Evolutionary conservation across 371 early-diverging fungal genomes (phyloP).

Genomic region (Circinella minor): DNA sequence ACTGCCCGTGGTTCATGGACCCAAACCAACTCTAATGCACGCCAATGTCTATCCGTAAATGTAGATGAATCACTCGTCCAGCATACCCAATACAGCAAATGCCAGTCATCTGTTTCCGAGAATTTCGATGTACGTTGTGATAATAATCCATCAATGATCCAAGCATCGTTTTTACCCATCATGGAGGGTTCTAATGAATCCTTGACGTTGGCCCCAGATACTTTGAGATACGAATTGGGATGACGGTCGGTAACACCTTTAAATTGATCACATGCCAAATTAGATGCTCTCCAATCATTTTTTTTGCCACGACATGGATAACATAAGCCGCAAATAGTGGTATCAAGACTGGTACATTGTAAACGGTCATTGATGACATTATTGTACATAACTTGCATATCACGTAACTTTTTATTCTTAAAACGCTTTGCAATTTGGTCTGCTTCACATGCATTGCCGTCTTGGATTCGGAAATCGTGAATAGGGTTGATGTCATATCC

Average conservation of each 20-base stretch:
- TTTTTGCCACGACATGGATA: slow-evolving; percentile 61
- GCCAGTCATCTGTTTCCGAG: slow-evolving; percentile 64
- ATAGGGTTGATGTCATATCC: slow-evolving; percentile 56
- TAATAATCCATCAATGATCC: slow-evolving; percentile 63
- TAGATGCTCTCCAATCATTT: slow-evolving; percentile 58
- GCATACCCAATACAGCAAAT: slow-evolving; percentile 66
- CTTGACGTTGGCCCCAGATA: slow-evolving; percentile 38
- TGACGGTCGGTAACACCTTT: slow-evolving; percentile 52
- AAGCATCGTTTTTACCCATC: slow-evolving; percentile 55
- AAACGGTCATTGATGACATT: slow-evolving; percentile 41
- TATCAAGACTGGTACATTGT: slow-evolving; percentile 32
- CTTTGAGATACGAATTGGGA: slow-evolving; percentile 24
- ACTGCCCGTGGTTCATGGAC: slow-evolving; percentile 68
- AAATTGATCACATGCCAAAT: slow-evolving; percentile 53
- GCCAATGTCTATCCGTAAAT: slow-evolving; percentile 66
- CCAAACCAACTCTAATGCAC: slow-evolving; percentile 68
- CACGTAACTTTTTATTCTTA: slow-evolving; percentile 14
- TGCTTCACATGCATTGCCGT: slow-evolving; percentile 58
- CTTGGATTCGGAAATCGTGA: slow-evolving; percentile 63
- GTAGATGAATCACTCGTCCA: slow-evolving; percentile 69
- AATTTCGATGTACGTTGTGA: slow-evolving; percentile 60
- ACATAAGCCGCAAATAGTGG: slow-evolving; percentile 53
- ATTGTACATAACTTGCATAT: slow-evolving; percentile 54
- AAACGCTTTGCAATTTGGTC: slow-evolving; percentile 63
- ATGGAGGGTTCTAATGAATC: slow-evolving; percentile 41